Evolutionary conservation across 1,139 yeast genomes (phyloP).

Genomic region (Trichomonascaceae sp.): DNA sequence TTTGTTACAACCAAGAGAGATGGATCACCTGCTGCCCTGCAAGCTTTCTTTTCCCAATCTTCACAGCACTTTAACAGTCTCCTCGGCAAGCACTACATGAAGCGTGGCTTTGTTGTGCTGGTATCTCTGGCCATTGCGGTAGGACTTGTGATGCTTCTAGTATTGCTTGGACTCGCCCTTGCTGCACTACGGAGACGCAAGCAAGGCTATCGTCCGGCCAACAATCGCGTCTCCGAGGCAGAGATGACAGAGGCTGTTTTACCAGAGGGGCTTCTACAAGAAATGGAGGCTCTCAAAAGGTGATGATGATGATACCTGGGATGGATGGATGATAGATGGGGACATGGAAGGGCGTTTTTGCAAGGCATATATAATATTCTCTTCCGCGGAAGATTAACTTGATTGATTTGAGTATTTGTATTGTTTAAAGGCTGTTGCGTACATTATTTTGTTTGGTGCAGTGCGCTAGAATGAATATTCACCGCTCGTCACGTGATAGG

Average conservation of each 20-base stretch:
- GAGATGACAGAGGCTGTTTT: constrained; percentile 59
- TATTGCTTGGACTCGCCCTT: constrained; percentile 47
- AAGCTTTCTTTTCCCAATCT: constrained; percentile 15
- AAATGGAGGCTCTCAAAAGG: constrained; percentile 31
- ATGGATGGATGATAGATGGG: no score
- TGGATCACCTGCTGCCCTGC: constrained; percentile 14
- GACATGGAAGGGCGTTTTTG: no score
- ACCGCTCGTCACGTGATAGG: no score
- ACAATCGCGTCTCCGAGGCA: constrained; percentile 45
- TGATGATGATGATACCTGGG: neutral
- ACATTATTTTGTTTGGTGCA: no score
- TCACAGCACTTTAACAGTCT: constrained; percentile 12
- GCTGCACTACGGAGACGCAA: constrained; percentile 36
- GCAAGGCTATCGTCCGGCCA: constrained; percentile 30
- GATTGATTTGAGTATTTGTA: no score
- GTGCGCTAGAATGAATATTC: no score
- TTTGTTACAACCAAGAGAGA: constrained; percentile 27
- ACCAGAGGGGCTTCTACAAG: constrained; percentile 48
- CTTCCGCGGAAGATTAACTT: no score
- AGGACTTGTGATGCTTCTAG: constrained; percentile 60
- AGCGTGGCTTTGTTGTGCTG: constrained; percentile 73
- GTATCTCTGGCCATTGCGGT: constrained; percentile 80
- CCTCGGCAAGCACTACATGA: constrained; percentile 16
- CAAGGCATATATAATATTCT: no score
- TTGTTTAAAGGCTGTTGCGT: no score